Base-by-base conservation (phyloP, 495 filamentous ascomycete species). In the Penicillium macrosclerotiorum region DNA sequence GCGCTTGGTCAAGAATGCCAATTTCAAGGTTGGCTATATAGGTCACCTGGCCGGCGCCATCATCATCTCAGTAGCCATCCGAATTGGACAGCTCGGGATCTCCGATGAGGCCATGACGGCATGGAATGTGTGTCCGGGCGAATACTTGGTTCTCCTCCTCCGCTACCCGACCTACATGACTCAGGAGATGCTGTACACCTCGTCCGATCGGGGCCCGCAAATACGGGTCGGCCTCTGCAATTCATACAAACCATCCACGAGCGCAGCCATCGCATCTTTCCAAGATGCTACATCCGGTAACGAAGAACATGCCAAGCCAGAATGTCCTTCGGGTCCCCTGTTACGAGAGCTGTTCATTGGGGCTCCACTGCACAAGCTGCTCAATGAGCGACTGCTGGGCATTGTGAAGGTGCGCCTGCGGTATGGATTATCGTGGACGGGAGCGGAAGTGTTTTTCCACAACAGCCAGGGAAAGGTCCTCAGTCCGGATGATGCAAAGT, bases 81-180 rank as follows among this genome's bases (percentile, higher is more conserved):
- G 82, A 1, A 76, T 89, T 37, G 65, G 70, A 0, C 86, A 85
- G 49, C 75, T 96, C 2, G 83, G 77, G 2, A 79, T 97, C 20
- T 89, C 89, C 2, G 75, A 86, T 20, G 88, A 91, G 49, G 85
- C 80, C 1, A 74, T 86, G 64, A 75, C 81, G 51, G 85, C 89
- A 11, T 97, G 92, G 92, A 72, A 83, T 39, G 62, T 97, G 13
- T 57, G 77, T 11, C 60, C 69, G 0, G 62, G 68, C 0, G 82
- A 94, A 19, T 93, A 93, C 55, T 60, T 96, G 31, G 79, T 94
- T 5, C 71, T 95, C 5, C 73, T 96, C 11, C 75, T 95, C n/a
- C 76, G 79, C 36, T 91, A 85, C 52, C 63, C 70, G 0, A 52
- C 59, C 20, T 96, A 95, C 65, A 59, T 54, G 9, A 56, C 67